Base-by-base conservation (phyloP, 192 early-diverging fungal species). In the Chytriomyces confervae region DNA sequence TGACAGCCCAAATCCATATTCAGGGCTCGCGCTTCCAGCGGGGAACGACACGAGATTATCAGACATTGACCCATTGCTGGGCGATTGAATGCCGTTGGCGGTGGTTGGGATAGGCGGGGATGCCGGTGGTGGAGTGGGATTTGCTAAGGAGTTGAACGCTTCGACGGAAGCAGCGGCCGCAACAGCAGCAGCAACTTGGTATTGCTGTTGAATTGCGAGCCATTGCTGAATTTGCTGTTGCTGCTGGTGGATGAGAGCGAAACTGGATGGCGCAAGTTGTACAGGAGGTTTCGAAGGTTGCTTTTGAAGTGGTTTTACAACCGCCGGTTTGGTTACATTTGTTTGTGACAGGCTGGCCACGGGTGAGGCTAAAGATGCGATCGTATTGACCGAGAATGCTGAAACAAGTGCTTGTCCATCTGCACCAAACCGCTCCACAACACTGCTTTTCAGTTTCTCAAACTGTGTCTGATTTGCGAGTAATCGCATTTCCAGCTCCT, bases 401-500 rank as follows among this genome's bases (percentile, higher is more conserved):
- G 7, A 43, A 8, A 66, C 46, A 24, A 76, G 44, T 7, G 24
- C 63, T 13, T 64, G 16, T 9, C 63, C 74, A 23, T 64, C 63
- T 11, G 9, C 24, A 18, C 74, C 74, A 62, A 76, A 66, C 6
- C 36, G 24, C 7, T 49, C 44, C 24, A 49, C 47, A 29, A 76
- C 64, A 11, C 3, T 43, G 16, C 20, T 9, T 43, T 66, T 46
- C 20, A 76, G 36, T 23, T 49, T 11, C 6, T 65, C 62, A 18
- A 66, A 23, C 23, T 69, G 67, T 18, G 27, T 69, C 78, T 47
- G 24, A 44, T 5, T 48, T 5, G 43, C 27, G 8, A 44, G 29
- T 6, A 63, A 53, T 70, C 43, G 46, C n/a, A 1, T 45, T 65
- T 81, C 76, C 18, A 86, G 72, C 62, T 86, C 77, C 46, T 81